Base-by-base conservation (phyloP, 2,329 filamentous ascomycete genomes). In the Botrytis squamosa region DNA sequence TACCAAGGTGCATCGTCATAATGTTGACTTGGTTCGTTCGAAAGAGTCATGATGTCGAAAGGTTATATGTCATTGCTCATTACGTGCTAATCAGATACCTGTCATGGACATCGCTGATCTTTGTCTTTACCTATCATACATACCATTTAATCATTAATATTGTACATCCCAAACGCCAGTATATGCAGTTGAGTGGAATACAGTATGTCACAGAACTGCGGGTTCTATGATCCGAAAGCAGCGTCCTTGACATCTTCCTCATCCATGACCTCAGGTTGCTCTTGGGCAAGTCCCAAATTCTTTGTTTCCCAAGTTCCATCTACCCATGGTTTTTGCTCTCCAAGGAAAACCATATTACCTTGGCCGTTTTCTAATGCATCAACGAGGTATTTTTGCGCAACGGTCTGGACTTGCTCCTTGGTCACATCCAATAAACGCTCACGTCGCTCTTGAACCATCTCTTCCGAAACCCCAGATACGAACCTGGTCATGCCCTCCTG, bases 401-500 rank as follows among this genome's bases (percentile, higher is more conserved):
- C 95, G 60, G 91, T 87, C 75, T 91, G 90, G 16, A 99, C 92
- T 78, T 97, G 91, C 76, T 92, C 89, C 75, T 90, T 90, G 4
- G 88, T 93, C 57, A 98, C 95, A 81, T 98, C 95, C 6, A 99
- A 87, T 73, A 99, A 86, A 80, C 92, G 90, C 83, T 96, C 93
- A 78, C 96, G 88, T 82, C 93, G 90, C 79, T 85, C 88, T 84
- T 98, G 94, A 80, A 92, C 91, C 94, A 98, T 97, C 79, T 94
- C 92, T 74, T 96, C 89, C 1, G 92, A 93, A 52, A 99, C 88
- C 20, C 94, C 94, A 44, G 90, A 92, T 80, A 97, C 85, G 83
- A 99, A 99, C 71, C 91, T 87, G 62, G 89, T 88, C 90, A 97
- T 93, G 52, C 95, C 96, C 82, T 98, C 95, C 69, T 92, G 87